Conservation (phyloP, 1,284 basidiomycete species). For the Agaricales sp. region DNA sequence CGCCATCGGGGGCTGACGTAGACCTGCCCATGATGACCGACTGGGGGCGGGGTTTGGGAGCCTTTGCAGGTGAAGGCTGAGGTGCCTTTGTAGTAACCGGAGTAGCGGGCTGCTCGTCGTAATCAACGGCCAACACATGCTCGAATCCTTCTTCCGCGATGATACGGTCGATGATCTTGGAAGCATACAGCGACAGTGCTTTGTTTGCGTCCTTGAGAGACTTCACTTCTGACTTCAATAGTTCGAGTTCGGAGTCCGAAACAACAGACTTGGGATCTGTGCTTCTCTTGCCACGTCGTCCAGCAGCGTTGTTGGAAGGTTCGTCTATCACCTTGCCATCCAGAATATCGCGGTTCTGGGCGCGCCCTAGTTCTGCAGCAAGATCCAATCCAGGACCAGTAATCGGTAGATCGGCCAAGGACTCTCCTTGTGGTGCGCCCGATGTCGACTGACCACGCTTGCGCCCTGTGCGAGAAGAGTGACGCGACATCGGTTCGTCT, state of each 20-base stretch:
- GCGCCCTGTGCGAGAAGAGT: slow-evolving; percentile 36
- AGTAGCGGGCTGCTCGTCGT: slow-evolving; percentile 43
- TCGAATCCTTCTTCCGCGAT: slow-evolving; percentile 92
- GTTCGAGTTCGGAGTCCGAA: slow-evolving; percentile 58
- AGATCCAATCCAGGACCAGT: slow-evolving; percentile 82
- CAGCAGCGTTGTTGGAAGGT: slow-evolving; percentile 31
- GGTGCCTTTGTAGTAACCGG: slow-evolving; percentile 26
- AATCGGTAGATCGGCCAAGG: slow-evolving; percentile 70
- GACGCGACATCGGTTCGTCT: slow-evolving; percentile 29
- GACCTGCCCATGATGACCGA: slow-evolving; percentile 42
- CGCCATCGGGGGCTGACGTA: slow-evolving; percentile 26
- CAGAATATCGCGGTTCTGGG: slow-evolving; percentile 71
- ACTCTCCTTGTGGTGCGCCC: slow-evolving; percentile 49
- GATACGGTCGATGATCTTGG: slow-evolving; percentile 94
- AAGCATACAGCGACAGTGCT: slow-evolving; percentile 86
- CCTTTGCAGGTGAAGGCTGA: slow-evolving; percentile 12
- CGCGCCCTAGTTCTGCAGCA: slow-evolving; percentile 82
- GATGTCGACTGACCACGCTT: slow-evolving; percentile 42
- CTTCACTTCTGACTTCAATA: slow-evolving; percentile 74
- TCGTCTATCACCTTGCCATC: slow-evolving; percentile 44
- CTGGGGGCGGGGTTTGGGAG: slow-evolving; percentile 45
- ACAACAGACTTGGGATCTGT: background rate
- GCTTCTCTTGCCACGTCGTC: background rate
- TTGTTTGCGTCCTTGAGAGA: slow-evolving; percentile 91
- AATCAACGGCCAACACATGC: slow-evolving; percentile 84